Base-by-base conservation (phyloP, 176 grass and related monocot genomes). In the Calamus simplicifolius region DNA sequence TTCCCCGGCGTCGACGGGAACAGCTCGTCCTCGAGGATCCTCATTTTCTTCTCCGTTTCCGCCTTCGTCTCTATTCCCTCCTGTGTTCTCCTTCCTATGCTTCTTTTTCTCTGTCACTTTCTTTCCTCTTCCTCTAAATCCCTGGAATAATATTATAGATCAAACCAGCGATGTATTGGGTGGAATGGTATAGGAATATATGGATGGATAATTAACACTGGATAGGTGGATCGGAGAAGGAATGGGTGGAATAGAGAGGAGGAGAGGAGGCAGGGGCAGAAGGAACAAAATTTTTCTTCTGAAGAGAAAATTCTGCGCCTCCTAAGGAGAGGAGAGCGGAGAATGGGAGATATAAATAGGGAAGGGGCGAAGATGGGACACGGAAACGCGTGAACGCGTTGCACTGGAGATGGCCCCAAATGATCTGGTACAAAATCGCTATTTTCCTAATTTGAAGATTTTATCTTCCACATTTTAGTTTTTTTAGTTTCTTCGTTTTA, bases 1-100 rank as follows among this genome's bases (percentile, higher is more conserved):
- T 87, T 91, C 57, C 88, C 87, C 56, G 87, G 79, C 57, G 87
- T 87, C 64, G 82, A 80, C 12, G 87, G 82, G 73, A 67, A 82
- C 51, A 68, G 5, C 28, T 90, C 82, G 58, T 86, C 87, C 54
- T 89, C 86, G 48, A 84, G 13, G 48, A 61, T 62, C 23, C 77
- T 67, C 74, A 78, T 85, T 77, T 55, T 69, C 79, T 54, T 50
- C 50, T 27, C n/a, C 57, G 15, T 2, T 15, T 17, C 27, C 4
- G 53, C 5, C 29, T 18, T 56, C 19, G 23, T 10, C 53, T 10
- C 7, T 56, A 23, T 18, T 19, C 53, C 18, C 19, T 23, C 23
- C 18, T 56, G 13, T n/a, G n/a, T 19, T 56, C 13, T 19, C 8
- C 53, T 10, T 21, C 53, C 53, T 23, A 23, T 23, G 21, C 21